Conservation (phyloP, 805 yeast species). For the Sungouiozyma ichnusensis region DNA sequence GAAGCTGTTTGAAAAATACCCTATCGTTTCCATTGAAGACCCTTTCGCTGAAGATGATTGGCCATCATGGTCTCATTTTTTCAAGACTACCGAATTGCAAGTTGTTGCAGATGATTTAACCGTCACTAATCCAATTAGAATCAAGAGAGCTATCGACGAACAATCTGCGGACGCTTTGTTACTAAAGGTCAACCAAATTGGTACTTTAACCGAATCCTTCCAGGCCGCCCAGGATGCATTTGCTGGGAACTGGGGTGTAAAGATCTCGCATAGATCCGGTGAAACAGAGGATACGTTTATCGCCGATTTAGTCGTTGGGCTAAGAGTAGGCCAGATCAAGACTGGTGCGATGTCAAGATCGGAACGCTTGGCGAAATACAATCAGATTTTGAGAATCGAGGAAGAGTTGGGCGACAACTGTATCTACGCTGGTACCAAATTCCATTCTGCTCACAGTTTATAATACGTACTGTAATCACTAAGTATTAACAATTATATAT, state of each 20-base stretch:
- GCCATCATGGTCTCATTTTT: conserved; percentile 93
- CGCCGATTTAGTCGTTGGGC: conserved; percentile 95
- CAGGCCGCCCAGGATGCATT: conserved; percentile 61
- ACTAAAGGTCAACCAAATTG: conserved; percentile 97
- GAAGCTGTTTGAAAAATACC: conserved; percentile 74
- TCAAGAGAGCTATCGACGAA: conserved; percentile 89
- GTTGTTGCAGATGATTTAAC: conserved; percentile 97
- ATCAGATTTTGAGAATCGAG: conserved; percentile 97
- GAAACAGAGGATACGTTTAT: conserved; percentile 98
- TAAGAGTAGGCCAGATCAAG: conserved; percentile 97
- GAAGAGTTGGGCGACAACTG: conserved; percentile 97
- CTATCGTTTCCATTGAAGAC: conserved; percentile 96
- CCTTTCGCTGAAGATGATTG: conserved; percentile 99
- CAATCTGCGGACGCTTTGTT: conserved; percentile 89
- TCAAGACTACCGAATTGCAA: conserved; percentile 63
- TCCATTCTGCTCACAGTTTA: conserved; percentile 47
- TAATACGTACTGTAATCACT: conserved; percentile 14
- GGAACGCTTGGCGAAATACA: conserved; percentile 97
- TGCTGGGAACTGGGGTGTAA: background rate
- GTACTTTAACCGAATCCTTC: conserved; percentile 90
- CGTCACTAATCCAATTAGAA: conserved; percentile 93
- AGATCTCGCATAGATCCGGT: conserved; percentile 41
- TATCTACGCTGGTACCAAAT: conserved; percentile 82
- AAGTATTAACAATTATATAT: too few species aligned
- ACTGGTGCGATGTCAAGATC: conserved; percentile 99